phyloP scores from a whole-genome alignment of 495 filamentous ascomycete genomes.

The Pyrenula massariospora region DNA sequence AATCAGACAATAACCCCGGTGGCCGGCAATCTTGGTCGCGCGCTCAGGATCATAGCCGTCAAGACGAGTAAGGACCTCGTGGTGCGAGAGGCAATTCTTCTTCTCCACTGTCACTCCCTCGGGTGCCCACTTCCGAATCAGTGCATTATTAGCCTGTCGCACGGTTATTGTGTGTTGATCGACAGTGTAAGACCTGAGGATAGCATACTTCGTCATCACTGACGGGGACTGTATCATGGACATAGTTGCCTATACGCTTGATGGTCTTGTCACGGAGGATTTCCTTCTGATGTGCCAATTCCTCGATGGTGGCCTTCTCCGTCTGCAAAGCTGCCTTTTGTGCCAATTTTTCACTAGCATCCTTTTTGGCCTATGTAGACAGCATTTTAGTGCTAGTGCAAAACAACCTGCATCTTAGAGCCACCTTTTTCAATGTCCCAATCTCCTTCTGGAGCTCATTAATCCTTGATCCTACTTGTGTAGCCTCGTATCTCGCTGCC shows the following conservation, averaged over 20 bases:
- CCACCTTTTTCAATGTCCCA: constrained; percentile 79
- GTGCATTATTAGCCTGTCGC: constrained; percentile 63
- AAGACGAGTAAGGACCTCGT: constrained; percentile 79
- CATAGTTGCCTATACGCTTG: constrained; percentile 82
- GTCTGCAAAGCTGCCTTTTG: constrained; percentile 68
- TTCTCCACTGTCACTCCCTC: constrained; percentile 59
- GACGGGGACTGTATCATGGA: constrained; percentile 85
- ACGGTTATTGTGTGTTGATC: not conserved
- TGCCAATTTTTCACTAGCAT: constrained; percentile 59
- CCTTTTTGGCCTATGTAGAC: constrained; percentile 78
- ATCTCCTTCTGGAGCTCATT: constrained; percentile 86
- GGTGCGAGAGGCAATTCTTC: constrained; percentile 69
- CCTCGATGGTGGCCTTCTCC: constrained; percentile 66
- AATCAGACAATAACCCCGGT: constrained; percentile 86
- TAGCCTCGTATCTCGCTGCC: constrained; percentile 65
- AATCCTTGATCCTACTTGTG: constrained; percentile 68
- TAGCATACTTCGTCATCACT: constrained; percentile 65
- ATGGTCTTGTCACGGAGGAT: constrained; percentile 59
- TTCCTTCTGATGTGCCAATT: constrained; percentile 63
- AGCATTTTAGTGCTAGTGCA: not conserved
- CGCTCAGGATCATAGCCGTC: constrained; percentile 92
- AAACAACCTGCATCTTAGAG: constrained; percentile 3
- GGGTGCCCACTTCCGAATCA: constrained; percentile 70
- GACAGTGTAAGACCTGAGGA: not conserved
- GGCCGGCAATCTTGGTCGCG: constrained; percentile 88